Evolutionary conservation across 2,329 filamentous ascomycete species (phyloP).

Genomic region (Colletotrichum simmondsii): DNA sequence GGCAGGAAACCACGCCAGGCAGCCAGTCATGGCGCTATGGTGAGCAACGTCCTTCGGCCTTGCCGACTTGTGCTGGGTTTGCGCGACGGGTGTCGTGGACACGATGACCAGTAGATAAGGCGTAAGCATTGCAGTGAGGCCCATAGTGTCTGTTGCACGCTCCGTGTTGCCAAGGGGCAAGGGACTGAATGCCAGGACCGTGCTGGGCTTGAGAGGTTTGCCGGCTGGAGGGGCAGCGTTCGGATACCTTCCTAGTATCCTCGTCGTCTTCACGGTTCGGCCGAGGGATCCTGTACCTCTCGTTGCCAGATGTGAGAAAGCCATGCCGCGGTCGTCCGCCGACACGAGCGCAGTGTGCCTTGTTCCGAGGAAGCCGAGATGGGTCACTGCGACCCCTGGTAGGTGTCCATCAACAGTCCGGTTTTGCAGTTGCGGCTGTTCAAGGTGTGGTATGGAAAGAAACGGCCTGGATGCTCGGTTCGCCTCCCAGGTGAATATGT

Average conservation of each 20-base stretch:
- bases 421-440: conserved; percentile 71
- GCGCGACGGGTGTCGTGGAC: conserved; percentile 94
- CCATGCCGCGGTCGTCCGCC: conserved; percentile 95
- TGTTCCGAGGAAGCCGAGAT: conserved; percentile 94
- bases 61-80: conserved; percentile 94
- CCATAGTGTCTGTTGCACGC: conserved; percentile 86
- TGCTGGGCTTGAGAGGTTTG: conserved; percentile 87
- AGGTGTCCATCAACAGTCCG: conserved; percentile 85
- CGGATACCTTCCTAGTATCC: conserved; percentile 92
- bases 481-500: conserved; percentile 98
- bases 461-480: conserved; percentile 86
- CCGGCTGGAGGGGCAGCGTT: conserved; percentile 70
- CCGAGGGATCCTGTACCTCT: conserved; percentile 89
- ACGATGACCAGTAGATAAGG: conserved; percentile 97
- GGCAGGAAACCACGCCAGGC: conserved; percentile 95
- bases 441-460: conserved; percentile 83
- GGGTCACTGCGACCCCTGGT: conserved; percentile 80
- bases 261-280: conserved; percentile 86
- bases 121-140: conserved; percentile 93
- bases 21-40: conserved; percentile 92
- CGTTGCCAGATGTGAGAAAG: conserved; percentile 95
- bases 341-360: conserved; percentile 95
- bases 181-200: conserved; percentile 90
- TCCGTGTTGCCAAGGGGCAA: conserved; percentile 95
- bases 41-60: conserved; percentile 90